A percentile compares a stretch with the other conserved stretches of the same genome.
Evolutionary conservation across 1,284 basidiomycete species (phyloP).

Genomic region (Athelia psychrophila): DNA sequence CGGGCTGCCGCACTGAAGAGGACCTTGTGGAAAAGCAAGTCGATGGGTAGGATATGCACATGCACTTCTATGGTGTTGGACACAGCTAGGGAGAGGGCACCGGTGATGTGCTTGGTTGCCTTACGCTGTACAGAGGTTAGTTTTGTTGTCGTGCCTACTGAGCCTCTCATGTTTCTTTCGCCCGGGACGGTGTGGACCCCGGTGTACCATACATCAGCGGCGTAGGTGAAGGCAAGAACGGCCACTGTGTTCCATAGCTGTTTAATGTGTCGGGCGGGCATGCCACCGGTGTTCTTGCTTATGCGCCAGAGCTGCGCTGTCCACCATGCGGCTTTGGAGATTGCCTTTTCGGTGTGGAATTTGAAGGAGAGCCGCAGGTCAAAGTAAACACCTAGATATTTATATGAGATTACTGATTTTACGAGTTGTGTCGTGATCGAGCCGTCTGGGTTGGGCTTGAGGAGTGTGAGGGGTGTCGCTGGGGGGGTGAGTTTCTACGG

Average conservation of each 20-base stretch:
- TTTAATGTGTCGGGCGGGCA: slow-evolving; percentile 1
- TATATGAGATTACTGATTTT: slow-evolving; percentile 9
- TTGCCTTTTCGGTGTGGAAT: slow-evolving; percentile 16
- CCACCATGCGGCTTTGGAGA: slow-evolving; percentile 16
- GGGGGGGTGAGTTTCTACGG: background rate
- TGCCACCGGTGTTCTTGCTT: slow-evolving; percentile 7
- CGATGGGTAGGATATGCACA: slow-evolving; percentile 13
- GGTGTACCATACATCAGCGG: slow-evolving; percentile 19
- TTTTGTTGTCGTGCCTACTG: slow-evolving; percentile 10
- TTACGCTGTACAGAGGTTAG: slow-evolving; percentile 11
- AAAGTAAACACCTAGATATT: slow-evolving; percentile 23
- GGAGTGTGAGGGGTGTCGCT: background rate
- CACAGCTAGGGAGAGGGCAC: slow-evolving; percentile 15
- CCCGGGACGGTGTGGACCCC: slow-evolving; percentile 5
- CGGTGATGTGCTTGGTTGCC: slow-evolving; percentile 12
- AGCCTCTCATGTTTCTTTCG: slow-evolving; percentile 3
- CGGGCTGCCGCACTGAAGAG: slow-evolving; percentile 4
- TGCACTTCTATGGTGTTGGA: slow-evolving; percentile 14
- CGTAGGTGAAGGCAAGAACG: slow-evolving; percentile 25
- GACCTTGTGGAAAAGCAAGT: slow-evolving; percentile 10
- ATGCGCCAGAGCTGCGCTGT: slow-evolving; percentile 13
- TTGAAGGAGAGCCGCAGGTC: slow-evolving; percentile 19
- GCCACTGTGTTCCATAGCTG: slow-evolving; percentile 19
- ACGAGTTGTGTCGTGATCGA: background rate
- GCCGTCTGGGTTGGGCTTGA: background rate